phyloP scores from a whole-genome alignment of 495 filamentous ascomycete species.

The Penicillium paradoxum region DNA sequence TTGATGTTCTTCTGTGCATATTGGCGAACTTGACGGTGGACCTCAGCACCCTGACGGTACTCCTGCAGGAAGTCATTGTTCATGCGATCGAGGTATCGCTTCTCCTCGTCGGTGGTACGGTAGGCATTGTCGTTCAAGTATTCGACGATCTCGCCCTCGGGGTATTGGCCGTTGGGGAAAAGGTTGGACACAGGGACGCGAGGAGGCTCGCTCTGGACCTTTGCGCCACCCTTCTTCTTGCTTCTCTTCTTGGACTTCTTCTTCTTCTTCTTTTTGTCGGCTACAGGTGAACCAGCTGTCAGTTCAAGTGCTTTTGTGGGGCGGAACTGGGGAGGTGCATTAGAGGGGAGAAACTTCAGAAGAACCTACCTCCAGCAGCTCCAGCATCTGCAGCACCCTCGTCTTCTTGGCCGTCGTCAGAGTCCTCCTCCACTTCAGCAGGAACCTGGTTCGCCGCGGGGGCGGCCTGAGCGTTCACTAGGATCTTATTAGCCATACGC shows the following conservation, averaged over 20 bases:
- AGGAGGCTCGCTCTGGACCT: slow-evolving; percentile 71
- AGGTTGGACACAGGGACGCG: slow-evolving; percentile 69
- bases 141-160: slow-evolving; percentile 76
- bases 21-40: slow-evolving; percentile 82
- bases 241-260: slow-evolving; percentile 75
- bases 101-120: slow-evolving; percentile 82
- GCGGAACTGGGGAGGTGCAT: slow-evolving; percentile 1
- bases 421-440: slow-evolving; percentile 58
- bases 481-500: slow-evolving; percentile 23
- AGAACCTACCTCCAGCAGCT: slow-evolving; percentile 39
- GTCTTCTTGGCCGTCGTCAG: slow-evolving; percentile 58
- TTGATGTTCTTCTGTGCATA: slow-evolving; percentile 76
- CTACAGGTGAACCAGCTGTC: slow-evolving; percentile 21
- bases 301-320: background rate
- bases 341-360: background rate
- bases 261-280: slow-evolving; percentile 77
- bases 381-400: slow-evolving; percentile 36
- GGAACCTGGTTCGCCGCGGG: slow-evolving; percentile 35
- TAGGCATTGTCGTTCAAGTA: slow-evolving; percentile 70
- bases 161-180: slow-evolving; percentile 70
- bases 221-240: slow-evolving; percentile 62
- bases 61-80: slow-evolving; percentile 80
- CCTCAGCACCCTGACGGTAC: slow-evolving; percentile 82
- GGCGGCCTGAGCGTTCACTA: slow-evolving; percentile 45
- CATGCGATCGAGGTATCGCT: slow-evolving; percentile 77